Percentiles rank a stretch among this genome's conserved stretches.
Conservation (phyloP, 2,329 filamentous ascomycete species). For the Ophiostoma piceae region DNA sequence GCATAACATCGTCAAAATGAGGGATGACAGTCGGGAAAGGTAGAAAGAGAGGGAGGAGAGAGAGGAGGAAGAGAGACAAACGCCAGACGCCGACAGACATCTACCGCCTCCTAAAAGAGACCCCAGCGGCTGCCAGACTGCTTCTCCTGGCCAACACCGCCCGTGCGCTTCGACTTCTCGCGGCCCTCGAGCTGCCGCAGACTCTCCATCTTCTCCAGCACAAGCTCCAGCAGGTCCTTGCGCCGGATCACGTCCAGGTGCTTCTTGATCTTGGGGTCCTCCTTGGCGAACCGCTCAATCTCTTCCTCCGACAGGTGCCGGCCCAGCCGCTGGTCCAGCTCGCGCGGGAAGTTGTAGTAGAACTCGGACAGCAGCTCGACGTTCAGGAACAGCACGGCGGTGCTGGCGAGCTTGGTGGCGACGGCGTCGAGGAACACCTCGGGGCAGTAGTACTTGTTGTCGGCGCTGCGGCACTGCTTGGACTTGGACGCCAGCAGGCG, state of each 20-base stretch:
- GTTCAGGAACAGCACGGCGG: slow-evolving; percentile 93
- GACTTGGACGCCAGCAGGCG: slow-evolving; percentile 82
- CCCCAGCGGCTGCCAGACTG: slow-evolving; percentile 25
- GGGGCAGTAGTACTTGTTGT: slow-evolving; percentile 94
- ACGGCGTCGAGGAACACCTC: slow-evolving; percentile 98
- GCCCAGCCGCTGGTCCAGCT: slow-evolving; percentile 81
- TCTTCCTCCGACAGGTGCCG: slow-evolving; percentile 72
- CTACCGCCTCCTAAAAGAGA: slow-evolving; percentile 17
- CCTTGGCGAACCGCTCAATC: slow-evolving; percentile 83
- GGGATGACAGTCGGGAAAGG: background rate
- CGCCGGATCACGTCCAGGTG: slow-evolving; percentile 88
- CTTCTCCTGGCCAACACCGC: slow-evolving; percentile 33
- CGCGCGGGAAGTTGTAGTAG: slow-evolving; percentile 93
- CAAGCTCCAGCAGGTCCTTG: slow-evolving; percentile 89
- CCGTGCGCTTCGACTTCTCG: slow-evolving; percentile 51
- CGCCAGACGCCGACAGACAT: background rate
- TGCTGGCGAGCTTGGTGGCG: slow-evolving; percentile 88
- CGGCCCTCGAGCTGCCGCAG: slow-evolving; percentile 75
- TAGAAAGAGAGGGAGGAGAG: background rate
- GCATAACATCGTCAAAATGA: slow-evolving; percentile 15
- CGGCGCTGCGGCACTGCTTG: slow-evolving; percentile 74
- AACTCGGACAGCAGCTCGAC: slow-evolving; percentile 96
- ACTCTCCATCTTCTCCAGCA: slow-evolving; percentile 92
- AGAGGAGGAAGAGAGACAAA: background rate
- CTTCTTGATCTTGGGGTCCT: slow-evolving; percentile 82